These are phyloP conservation scores for Pochonia chlamydosporia DNA, from an alignment of 2,329 filamentous ascomycete species.

Conservation along the genomic window DNA sequence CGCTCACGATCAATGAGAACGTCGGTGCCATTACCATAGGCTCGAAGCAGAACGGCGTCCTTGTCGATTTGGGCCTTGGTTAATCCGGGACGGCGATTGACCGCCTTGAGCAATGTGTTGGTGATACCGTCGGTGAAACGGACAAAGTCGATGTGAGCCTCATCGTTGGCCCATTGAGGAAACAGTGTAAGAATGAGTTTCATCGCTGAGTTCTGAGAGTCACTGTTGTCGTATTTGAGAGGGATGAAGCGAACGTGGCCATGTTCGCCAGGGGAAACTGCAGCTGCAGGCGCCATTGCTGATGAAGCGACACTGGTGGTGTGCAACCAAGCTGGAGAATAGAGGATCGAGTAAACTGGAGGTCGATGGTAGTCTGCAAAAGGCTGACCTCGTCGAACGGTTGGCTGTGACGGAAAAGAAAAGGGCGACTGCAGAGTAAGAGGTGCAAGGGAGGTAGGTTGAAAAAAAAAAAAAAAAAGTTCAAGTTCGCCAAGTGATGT, in stretches of 20 bases:
- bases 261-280: constrained; percentile 25
- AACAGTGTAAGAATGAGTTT: constrained; percentile 72
- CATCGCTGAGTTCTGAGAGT: constrained; percentile 73
- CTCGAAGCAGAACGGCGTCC: constrained; percentile 82
- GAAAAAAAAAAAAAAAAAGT: too few relatives aligned
- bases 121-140: constrained; percentile 98
- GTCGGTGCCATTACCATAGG: constrained; percentile 91
- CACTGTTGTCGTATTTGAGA: constrained; percentile 69
- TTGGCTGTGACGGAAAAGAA: too few relatives aligned
- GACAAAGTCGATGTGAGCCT: constrained; percentile 74
- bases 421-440: neutral
- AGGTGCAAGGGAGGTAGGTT: too few relatives aligned
- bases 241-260: constrained; percentile 59
- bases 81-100: constrained; percentile 61
- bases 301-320: neutral
- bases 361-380: neutral
- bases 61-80: constrained; percentile 70
- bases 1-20: constrained; percentile 93
- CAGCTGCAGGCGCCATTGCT: constrained; percentile 28
- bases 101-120: constrained; percentile 81
- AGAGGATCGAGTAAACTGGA: neutral
- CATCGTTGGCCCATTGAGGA: constrained; percentile 73
- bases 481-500: neutral
- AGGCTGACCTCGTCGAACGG: too few relatives aligned
- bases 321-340: neutral